Base-by-base conservation (phyloP, 2,329 filamentous ascomycete genomes). In the Amesomyces nigricolor region DNA sequence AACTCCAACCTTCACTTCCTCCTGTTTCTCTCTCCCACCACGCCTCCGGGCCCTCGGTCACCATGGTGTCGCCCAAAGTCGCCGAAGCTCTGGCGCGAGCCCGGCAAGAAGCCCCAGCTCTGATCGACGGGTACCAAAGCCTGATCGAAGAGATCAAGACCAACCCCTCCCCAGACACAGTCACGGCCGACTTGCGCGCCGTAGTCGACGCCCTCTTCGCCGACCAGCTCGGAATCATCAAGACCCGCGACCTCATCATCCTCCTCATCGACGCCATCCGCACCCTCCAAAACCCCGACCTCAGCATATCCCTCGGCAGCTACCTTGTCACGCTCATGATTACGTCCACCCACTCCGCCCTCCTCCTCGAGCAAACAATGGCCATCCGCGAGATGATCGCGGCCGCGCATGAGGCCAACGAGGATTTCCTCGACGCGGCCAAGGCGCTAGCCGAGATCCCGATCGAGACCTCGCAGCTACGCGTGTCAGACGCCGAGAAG, bases 381-480 rank as follows among this genome's bases (percentile, higher is more conserved):
- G 77, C 82, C 44, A 78, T 96, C 52, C 88, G 91, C 61, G 85
- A 92, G 66, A 81, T 91, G 52, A 78, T 96, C 16, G 91, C 92
- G 17, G 83, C 88, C 57, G 89, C 90, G 11, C 87, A 94, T 73
- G 91, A 97, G 72, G 74, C 75, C 54, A 83, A 88, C 61, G 89
- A 96, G 47, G 89, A 96, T 69, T 95, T 87, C 70, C 74, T 80
- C 19, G 81, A 81, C 30, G 91, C 92, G 0, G 94, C 94, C 29
- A 85, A 85, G 67, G 78, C 82, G 9, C 80, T 99, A 6, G 83
- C 89, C 65, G 86, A 86, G 38, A 95, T 97, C 64, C 88, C 91
- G 35, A 84, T 97, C 46, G 92, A 99, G 68, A 87, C 83, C 55
- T 91, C 91, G 2, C 91, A 96, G 74, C 86, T 92, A 47, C 85